A percentile compares a stretch with the other conserved stretches of the same genome.
Conservation (phyloP, 2,329 filamentous ascomycete species). For the Cladophialophora yegresii region DNA sequence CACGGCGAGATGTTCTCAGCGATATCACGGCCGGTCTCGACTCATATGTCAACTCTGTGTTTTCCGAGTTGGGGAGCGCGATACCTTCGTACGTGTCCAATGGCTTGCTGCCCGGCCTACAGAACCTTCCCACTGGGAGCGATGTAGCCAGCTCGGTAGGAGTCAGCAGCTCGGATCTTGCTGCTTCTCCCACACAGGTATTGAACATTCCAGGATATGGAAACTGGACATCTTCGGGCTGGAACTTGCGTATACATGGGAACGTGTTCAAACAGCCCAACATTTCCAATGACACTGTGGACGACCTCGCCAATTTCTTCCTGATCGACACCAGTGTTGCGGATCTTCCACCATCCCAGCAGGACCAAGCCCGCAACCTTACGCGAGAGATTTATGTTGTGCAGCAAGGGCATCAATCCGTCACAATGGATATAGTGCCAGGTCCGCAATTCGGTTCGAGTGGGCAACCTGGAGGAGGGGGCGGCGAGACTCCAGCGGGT, state of each 20-base stretch:
- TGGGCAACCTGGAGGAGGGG: slow-evolving; percentile 52
- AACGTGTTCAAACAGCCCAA: slow-evolving; percentile 81
- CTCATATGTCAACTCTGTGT: slow-evolving; percentile 40
- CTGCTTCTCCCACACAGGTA: slow-evolving; percentile 67
- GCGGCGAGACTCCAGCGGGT: slow-evolving; percentile 56
- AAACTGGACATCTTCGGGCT: slow-evolving; percentile 77
- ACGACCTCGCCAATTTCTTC: slow-evolving; percentile 70
- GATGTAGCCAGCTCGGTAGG: slow-evolving; percentile 64
- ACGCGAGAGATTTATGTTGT: slow-evolving; percentile 74
- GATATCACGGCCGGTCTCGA: slow-evolving; percentile 49
- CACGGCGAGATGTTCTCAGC: slow-evolving; percentile 55
- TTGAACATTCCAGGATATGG: slow-evolving; percentile 70
- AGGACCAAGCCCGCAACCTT: slow-evolving; percentile 70
- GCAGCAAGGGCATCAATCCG: slow-evolving; percentile 66
- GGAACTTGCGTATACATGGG: slow-evolving; percentile 75
- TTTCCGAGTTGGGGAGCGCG: slow-evolving; percentile 56
- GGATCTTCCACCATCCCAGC: slow-evolving; percentile 60
- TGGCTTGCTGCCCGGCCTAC: slow-evolving; percentile 68
- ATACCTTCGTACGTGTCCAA: slow-evolving; percentile 63
- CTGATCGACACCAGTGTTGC: slow-evolving; percentile 65
- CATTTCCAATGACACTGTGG: slow-evolving; percentile 63
- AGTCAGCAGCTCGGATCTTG: slow-evolving; percentile 60
- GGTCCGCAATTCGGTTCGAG: slow-evolving; percentile 58
- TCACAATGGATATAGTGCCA: slow-evolving; percentile 64
- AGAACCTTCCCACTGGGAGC: slow-evolving; percentile 64